Conservation (phyloP, 305 asterid species). For the Fraxinus paxiana region DNA sequence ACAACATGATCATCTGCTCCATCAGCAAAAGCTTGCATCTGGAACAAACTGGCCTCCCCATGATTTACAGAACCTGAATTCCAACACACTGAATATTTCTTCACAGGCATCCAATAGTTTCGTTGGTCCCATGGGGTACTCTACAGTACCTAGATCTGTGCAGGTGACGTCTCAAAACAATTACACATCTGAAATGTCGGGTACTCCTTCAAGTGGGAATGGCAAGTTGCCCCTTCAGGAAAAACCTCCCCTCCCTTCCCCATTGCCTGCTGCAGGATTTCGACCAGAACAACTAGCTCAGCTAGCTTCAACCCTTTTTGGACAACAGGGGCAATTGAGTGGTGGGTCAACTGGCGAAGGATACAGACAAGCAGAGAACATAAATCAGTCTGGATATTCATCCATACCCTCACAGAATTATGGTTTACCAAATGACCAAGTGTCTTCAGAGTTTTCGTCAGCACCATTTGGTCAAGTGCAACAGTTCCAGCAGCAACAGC, state of each 20-base stretch:
- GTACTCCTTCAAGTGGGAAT: conserved; percentile 31
- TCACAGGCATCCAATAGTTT: conserved; percentile 28
- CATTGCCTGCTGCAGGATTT: conserved; percentile 36
- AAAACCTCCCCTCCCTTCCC: conserved; percentile 34
- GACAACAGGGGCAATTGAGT: conserved; percentile 56
- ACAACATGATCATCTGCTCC: conserved; percentile 36
- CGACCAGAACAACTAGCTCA: conserved; percentile 69
- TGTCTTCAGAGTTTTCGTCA: conserved; percentile 42
- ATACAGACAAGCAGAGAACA: conserved; percentile 38
- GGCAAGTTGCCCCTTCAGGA: conserved; percentile 39
- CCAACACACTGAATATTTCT: conserved; percentile 22
- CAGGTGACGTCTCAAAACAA: conserved; percentile 32
- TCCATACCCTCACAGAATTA: conserved; percentile 40
- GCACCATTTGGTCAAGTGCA: conserved; percentile 50
- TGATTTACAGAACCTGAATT: conserved; percentile 36
- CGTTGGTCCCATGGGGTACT: conserved; percentile 25
- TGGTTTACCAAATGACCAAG: conserved; percentile 38
- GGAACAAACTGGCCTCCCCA: conserved; percentile 47
- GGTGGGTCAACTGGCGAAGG: conserved; percentile 35
- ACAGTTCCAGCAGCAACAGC: conserved; percentile 43
- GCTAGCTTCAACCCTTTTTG: conserved; percentile 68
- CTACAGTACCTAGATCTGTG: conserved; percentile 26
- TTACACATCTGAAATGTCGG: conserved; percentile 27
- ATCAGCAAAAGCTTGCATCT: conserved; percentile 34
- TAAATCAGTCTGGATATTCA: conserved; percentile 36